Conservation (phyloP, 208 protist species). For the Wallacemonas sp. region DNA sequence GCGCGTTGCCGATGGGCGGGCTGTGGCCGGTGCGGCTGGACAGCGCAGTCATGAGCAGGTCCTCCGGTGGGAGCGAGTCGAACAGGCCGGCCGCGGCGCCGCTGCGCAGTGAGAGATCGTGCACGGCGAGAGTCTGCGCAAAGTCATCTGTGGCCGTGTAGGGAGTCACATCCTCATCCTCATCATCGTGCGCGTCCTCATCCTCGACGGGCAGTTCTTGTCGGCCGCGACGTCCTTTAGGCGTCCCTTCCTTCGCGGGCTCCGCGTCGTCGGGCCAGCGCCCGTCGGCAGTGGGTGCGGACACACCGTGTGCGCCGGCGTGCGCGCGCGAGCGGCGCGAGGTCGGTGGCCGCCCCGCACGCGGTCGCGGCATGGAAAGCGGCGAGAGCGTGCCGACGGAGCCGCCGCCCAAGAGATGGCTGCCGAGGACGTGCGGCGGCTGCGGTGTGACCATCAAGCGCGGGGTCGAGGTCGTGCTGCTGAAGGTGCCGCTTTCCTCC, state of each 20-base stretch:
- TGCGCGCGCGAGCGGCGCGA: too few species aligned
- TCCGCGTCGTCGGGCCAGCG: too few species aligned
- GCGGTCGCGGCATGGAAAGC: neutral
- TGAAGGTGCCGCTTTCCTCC: neutral
- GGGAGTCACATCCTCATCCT: neutral
- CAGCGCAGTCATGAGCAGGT: conserved; percentile 7
- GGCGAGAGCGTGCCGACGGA: conserved; percentile 11
- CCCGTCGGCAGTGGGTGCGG: too few species aligned
- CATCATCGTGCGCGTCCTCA: neutral
- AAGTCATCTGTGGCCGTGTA: conserved; percentile 9
- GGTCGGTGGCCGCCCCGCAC: neutral
- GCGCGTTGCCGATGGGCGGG: neutral
- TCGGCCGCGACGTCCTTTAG: too few species aligned
- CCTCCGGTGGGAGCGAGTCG: neutral
- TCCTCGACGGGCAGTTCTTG: too few species aligned
- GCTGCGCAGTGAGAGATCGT: conserved; percentile 34
- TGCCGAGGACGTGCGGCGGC: neutral
- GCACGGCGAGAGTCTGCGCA: conserved; percentile 31
- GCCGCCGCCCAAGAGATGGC: conserved; percentile 7
- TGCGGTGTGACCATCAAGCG: conserved; percentile 12
- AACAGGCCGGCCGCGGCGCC: conserved; percentile 13
- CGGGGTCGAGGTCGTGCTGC: conserved; percentile 12
- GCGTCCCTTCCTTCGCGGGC: too few species aligned
- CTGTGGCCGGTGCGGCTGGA: neutral
- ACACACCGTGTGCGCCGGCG: too few species aligned